phyloP scores from a whole-genome alignment of 2,329 filamentous ascomycete genomes.

The Pyricularia sp. region DNA sequence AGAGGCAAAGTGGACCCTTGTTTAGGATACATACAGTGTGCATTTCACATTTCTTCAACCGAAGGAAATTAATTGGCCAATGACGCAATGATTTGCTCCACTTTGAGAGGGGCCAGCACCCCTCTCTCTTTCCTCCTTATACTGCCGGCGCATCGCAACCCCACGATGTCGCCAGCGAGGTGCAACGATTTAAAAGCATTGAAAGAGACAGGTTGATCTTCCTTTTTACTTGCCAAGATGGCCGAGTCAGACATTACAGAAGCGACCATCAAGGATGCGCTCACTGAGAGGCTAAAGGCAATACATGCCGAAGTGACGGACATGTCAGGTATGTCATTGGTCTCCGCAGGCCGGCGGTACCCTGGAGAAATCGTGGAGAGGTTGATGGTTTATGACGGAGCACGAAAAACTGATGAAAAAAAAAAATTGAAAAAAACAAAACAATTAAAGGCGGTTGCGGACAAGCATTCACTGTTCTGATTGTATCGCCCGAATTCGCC shows the following conservation, averaged over 20 bases:
- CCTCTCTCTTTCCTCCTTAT: background rate
- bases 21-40: background rate
- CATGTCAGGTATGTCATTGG: conserved; percentile 59
- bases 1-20: background rate
- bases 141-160: background rate
- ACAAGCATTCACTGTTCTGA: conserved; percentile 45
- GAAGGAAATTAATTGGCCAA: background rate
- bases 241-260: conserved; percentile 45
- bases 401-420: background rate
- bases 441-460: conserved; percentile 40
- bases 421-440: conserved; percentile 3
- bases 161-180: background rate
- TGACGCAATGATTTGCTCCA: background rate
- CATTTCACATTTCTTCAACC: too few relatives aligned
- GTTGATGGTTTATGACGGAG: background rate
- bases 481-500: conserved; percentile 54
- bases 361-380: background rate
- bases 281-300: conserved; percentile 58
- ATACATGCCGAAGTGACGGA: conserved; percentile 79
- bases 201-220: background rate
- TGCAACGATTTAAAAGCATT: background rate
- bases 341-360: background rate
- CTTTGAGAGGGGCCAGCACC: background rate
- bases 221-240: background rate
- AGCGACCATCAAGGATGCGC: conserved; percentile 52